Evolutionary conservation across 768 basidiomycete species (phyloP).

Genomic region (Rhodotorula babjevae): DNA sequence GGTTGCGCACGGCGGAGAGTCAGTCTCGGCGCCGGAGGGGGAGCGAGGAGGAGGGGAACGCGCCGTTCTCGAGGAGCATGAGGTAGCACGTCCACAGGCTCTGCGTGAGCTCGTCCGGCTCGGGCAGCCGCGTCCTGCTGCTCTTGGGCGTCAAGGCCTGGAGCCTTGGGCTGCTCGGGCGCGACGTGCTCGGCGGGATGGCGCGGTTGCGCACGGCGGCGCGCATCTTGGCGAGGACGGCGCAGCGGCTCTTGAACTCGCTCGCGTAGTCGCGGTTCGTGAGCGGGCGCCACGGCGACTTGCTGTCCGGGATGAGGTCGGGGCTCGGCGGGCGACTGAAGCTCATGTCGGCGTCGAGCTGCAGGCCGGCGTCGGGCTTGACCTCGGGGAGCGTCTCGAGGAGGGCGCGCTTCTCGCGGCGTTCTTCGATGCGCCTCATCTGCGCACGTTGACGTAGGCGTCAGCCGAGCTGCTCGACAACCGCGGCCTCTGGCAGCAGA

Average conservation of each 20-base stretch:
- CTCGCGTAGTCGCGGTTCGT: conserved; percentile 54
- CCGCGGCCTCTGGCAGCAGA: fast-evolving
- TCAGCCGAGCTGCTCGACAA: too few relatives aligned
- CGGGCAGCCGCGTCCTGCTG: conserved; percentile 10
- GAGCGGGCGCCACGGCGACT: conserved; percentile 49
- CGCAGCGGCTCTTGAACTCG: conserved; percentile 64
- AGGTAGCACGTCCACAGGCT: conserved; percentile 65
- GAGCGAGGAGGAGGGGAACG: conserved; percentile 3
- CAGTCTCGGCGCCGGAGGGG: too few relatives aligned
- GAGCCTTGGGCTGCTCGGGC: conserved; percentile 30
- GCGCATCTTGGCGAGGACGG: conserved; percentile 58
- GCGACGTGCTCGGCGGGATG: conserved; percentile 43
- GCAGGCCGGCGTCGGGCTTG: conserved; percentile 26
- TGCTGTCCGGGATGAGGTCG: conserved; percentile 44
- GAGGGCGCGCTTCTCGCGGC: conserved; percentile 30
- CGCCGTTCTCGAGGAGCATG: conserved; percentile 71
- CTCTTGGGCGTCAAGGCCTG: conserved; percentile 28
- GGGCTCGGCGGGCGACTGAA: conserved; percentile 31
- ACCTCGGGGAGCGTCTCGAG: conserved; percentile 17
- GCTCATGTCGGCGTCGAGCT: conserved; percentile 12
- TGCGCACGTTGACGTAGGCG: too few relatives aligned
- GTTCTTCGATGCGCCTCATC: conserved; percentile 31
- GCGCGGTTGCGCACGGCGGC: conserved; percentile 44
- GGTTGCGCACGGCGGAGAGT: too few relatives aligned
- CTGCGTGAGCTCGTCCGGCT: conserved; percentile 42